phyloP scores from a whole-genome alignment of 352 stramenopile genomes.

The Globisporangium okanoganense region DNA sequence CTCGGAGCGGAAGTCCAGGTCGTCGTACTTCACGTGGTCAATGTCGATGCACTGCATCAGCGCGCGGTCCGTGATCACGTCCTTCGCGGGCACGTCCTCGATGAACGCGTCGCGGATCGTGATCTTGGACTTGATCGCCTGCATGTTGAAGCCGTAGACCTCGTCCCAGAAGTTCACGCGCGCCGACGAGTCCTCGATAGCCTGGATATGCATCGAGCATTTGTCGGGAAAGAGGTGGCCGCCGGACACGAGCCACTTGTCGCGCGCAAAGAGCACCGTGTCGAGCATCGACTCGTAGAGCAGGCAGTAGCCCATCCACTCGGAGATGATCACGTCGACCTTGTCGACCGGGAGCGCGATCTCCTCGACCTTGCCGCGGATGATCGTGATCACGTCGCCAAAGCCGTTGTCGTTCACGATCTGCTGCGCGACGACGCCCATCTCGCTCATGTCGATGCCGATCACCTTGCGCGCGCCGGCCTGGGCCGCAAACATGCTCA shows the following conservation, averaged over 20 bases:
- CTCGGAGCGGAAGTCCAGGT: constrained; percentile 91
- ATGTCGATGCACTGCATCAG: constrained; percentile 89
- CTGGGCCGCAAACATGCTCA: constrained; percentile 97
- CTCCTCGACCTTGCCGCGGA: constrained; percentile 94
- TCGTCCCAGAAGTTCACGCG: constrained; percentile 94
- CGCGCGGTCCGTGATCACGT: constrained; percentile 87
- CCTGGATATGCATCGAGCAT: constrained; percentile 93
- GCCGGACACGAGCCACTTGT: constrained; percentile 94
- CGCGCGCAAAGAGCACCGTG: constrained; percentile 93
- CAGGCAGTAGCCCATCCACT: constrained; percentile 99
- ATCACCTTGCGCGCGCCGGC: constrained; percentile 90
- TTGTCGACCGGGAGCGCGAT: constrained; percentile 90
- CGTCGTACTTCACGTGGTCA: constrained; percentile 86
- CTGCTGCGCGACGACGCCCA: constrained; percentile 91
- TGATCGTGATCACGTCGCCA: constrained; percentile 88
- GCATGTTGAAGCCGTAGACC: constrained; percentile 99
- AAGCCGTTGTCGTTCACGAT: constrained; percentile 96
- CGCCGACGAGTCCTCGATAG: constrained; percentile 59
- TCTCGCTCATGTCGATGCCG: constrained; percentile 94
- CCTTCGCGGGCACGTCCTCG: constrained; percentile 89
- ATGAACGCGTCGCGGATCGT: constrained; percentile 95
- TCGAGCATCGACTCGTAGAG: constrained; percentile 98
- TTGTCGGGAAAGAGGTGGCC: constrained; percentile 98
- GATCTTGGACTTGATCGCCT: constrained; percentile 92
- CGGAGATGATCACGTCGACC: constrained; percentile 97